Conservation (phyloP, 1,284 basidiomycete species). For the Cronartium quercuum region DNA sequence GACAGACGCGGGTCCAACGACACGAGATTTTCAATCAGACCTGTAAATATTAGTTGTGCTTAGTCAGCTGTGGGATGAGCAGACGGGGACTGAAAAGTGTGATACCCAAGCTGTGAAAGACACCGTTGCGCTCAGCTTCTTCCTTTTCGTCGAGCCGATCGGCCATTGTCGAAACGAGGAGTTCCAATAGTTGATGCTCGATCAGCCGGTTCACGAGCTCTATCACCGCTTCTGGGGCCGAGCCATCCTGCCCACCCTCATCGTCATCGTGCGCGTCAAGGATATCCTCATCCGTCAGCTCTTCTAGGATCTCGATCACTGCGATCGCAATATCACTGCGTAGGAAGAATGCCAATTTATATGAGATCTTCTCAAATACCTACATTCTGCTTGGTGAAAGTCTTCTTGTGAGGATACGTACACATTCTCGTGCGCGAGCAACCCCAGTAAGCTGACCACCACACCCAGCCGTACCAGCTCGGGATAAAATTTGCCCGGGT, state of each 20-base stretch:
- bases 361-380: too few species aligned
- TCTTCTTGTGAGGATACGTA: too few species aligned
- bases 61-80: too few species aligned
- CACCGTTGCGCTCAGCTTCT: constrained; percentile 78
- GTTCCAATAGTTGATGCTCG: constrained; percentile 72
- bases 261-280: constrained; percentile 67
- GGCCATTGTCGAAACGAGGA: constrained; percentile 79
- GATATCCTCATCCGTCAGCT: constrained; percentile 93
- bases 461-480: constrained; percentile 74
- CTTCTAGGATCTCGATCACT: constrained; percentile 81
- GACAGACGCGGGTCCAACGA: constrained; percentile 73
- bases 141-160: constrained; percentile 71
- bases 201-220: constrained; percentile 55
- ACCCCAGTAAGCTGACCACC: constrained; percentile 64
- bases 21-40: constrained; percentile 85
- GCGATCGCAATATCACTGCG: constrained; percentile 91
- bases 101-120: constrained; percentile 80
- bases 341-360: not conserved
- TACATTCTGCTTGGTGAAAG: too few species aligned
- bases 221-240: constrained; percentile 40
- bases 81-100: constrained; percentile 5
- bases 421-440: constrained; percentile 57
- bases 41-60: constrained; percentile 53
- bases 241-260: constrained; percentile 58
- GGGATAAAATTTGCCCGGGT: constrained; percentile 74